Conservation (phyloP, 1,284 basidiomycete genomes). For the Austroboletus novae-zelandiae region DNA sequence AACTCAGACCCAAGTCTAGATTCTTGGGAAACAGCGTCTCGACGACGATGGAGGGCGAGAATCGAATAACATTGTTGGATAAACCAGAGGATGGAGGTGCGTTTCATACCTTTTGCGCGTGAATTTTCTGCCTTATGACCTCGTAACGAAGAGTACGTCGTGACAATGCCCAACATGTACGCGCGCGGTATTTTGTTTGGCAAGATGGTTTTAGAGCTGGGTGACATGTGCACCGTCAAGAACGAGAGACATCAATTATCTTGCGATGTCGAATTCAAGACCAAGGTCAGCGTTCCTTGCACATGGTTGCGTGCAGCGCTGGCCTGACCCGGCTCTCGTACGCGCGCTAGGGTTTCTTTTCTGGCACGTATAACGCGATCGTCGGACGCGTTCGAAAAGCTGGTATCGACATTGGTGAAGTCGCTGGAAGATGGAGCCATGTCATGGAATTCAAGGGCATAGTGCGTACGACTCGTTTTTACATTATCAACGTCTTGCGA, state of each 20-base stretch:
- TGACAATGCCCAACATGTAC: constrained; percentile 98
- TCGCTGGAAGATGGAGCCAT: constrained; percentile 90
- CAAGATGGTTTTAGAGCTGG: constrained; percentile 97
- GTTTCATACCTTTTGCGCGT: constrained; percentile 23
- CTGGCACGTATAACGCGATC: constrained; percentile 93
- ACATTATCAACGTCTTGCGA: not conserved
- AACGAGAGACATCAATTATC: constrained; percentile 75
- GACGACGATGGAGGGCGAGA: constrained; percentile 96
- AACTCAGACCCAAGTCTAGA: constrained; percentile 92
- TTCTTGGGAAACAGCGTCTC: constrained; percentile 97
- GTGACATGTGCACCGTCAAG: constrained; percentile 85
- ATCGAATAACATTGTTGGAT: constrained; percentile 79
- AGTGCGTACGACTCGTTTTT: constrained; percentile 39
- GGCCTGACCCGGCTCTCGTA: no score
- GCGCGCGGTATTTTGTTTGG: constrained; percentile 97
- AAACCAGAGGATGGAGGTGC: constrained; percentile 82
- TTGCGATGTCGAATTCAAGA: constrained; percentile 96
- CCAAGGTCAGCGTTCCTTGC: constrained; percentile 59
- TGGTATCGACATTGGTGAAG: constrained; percentile 77
- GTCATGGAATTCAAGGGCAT: constrained; percentile 82
- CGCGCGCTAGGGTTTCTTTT: constrained; percentile 83
- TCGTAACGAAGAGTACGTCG: constrained; percentile 62
- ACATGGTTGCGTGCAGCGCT: no score
- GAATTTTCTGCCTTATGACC: constrained; percentile 6
- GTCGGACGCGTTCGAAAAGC: constrained; percentile 74